These are phyloP conservation scores for Picea glauca DNA, from an alignment of 75 land plant genomes.

Conservation along the genomic window DNA sequence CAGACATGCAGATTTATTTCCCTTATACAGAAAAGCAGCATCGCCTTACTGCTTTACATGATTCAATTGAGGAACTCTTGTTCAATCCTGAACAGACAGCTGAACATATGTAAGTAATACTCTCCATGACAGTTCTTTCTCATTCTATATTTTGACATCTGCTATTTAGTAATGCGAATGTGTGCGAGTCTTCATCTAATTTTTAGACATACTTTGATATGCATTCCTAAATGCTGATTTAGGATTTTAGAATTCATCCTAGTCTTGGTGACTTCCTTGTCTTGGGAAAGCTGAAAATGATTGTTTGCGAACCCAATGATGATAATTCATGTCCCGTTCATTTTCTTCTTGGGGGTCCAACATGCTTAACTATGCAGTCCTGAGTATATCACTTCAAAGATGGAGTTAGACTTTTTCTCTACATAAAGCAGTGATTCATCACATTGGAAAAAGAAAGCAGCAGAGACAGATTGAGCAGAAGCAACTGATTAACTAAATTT, in stretches of 20 bases:
- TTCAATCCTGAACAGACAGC: constrained; percentile 40
- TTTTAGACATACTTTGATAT: background rate
- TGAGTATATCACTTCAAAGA: background rate
- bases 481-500: background rate
- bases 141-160: background rate
- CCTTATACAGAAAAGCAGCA: constrained; percentile 46
- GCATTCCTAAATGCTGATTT: too few relatives aligned
- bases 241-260: background rate
- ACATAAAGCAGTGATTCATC: background rate
- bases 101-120: constrained; percentile 47
- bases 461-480: background rate
- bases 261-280: background rate
- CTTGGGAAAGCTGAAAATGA: too few relatives aligned
- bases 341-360: background rate
- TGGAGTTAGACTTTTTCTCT: background rate
- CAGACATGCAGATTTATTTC: constrained; percentile 59
- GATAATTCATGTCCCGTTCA: background rate
- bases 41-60: constrained; percentile 54
- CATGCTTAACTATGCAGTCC: background rate
- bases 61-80: constrained; percentile 42
- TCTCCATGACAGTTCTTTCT: background rate
- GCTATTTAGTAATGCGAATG: background rate
- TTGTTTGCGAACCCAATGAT: too few relatives aligned
- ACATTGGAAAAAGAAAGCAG: background rate
- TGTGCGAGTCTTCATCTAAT: constrained; percentile 2